Base-by-base conservation (phyloP, 352 stramenopile genomes). In the Phytophthora crassamura region DNA sequence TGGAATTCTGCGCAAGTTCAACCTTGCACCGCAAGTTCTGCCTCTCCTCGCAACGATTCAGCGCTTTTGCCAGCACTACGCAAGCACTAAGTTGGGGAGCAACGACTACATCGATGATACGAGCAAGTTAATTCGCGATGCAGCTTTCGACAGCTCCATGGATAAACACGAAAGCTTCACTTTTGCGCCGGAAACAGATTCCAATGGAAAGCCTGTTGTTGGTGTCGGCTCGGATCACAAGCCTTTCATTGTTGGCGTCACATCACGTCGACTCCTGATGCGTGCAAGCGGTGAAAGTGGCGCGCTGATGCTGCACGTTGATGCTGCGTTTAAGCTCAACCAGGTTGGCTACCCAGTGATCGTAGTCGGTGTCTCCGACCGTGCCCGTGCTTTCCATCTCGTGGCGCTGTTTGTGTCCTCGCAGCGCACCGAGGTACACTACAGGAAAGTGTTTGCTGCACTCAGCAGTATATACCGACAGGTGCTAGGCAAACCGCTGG, bases 261-360 rank as follows among this genome's bases (percentile, higher is more conserved):
- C 36, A n/a, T 34, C 47, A 28, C 16, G 28, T 30, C 25, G 25
- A 6, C 25, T 30, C 25, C 25, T 30, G 25, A 30, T 30, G 25
- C 25, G 4, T 30, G 25, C 25, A 30, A 30, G 25, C 25, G 3
- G 25, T 30, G 25, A 30, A 30, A 30, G 25, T 30, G 25, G 25
- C 7, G 28, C 20, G 15, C 12, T 48, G 10, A 6, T 48, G 22
- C 34, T 72, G 33, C 64, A 72, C 15, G 41, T 67, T 12, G 56
- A 72, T 18, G 58, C 54, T 5, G 69, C 58, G 1, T 73, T 51
- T 49, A 65, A 73, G 49, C 22, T 59, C 5, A 64, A 59, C 22
- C 42, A 59, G 8, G 49, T 30, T 30, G 25, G 25, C 25, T 30
- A 30, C 25, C 25, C 25, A 30, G 25, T 42, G 15, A 18, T 51